Evolutionary conservation across 1,284 basidiomycete genomes (phyloP).

Genomic region (Cystobasidium sp.): DNA sequence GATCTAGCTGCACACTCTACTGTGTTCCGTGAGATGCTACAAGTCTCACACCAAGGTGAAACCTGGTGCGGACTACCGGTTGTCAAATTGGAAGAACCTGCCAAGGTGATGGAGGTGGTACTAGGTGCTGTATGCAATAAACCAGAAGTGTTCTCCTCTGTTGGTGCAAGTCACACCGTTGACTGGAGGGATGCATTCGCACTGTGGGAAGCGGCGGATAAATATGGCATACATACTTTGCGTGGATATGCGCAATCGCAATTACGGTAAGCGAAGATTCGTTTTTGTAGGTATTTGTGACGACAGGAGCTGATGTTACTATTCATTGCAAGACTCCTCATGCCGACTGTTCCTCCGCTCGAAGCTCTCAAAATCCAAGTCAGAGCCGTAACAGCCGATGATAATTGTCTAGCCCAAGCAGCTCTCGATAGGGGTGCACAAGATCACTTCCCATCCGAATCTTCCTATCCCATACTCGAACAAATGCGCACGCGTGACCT

Average conservation of each 20-base stretch:
- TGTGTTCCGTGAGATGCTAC: background rate
- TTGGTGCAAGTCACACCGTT: background rate
- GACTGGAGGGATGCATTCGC: background rate
- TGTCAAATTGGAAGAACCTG: slow-evolving; percentile 1
- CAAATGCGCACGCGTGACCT: slow-evolving; percentile 1
- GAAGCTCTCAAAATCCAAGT: background rate
- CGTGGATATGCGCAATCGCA: background rate
- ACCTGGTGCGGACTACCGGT: background rate
- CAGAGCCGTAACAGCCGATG: background rate
- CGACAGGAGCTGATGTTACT: background rate
- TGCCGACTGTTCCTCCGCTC: background rate
- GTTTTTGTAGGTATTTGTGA: background rate
- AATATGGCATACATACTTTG: background rate
- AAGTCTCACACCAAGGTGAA: background rate
- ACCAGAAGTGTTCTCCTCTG: background rate
- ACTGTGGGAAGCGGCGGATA: background rate
- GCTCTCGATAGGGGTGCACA: background rate
- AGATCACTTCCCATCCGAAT: background rate
- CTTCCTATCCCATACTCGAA: background rate
- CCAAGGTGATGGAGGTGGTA: background rate
- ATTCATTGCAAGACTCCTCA: background rate
- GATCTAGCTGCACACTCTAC: background rate
- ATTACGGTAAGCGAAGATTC: background rate
- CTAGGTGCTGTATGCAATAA: background rate
- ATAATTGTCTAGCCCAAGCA: background rate